Conservation (phyloP, 2,329 filamentous ascomycete genomes). For the Catunica adiposa region DNA sequence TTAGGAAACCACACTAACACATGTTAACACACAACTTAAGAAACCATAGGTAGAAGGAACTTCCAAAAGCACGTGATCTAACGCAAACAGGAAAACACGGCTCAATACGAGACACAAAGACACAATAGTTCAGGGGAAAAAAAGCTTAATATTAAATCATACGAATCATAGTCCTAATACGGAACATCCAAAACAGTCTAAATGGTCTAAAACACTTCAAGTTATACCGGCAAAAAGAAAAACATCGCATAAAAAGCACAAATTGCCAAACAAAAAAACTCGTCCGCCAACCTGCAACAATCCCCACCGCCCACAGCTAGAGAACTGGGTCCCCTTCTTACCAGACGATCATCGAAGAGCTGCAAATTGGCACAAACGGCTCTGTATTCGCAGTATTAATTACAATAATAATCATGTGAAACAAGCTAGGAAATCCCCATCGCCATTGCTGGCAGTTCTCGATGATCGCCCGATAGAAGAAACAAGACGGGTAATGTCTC, state of each 20-base stretch:
- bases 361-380: not conserved
- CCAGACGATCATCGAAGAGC: too few relatives aligned
- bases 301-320: not conserved
- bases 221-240: not conserved
- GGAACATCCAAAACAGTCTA: not conserved
- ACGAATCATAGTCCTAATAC: too few relatives aligned
- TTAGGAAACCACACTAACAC: not conserved
- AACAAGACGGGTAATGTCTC: too few relatives aligned
- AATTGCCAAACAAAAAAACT: not conserved
- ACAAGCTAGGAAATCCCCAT: too few relatives aligned
- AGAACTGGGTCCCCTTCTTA: too few relatives aligned
- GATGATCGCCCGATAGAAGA: too few relatives aligned
- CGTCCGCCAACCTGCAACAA: not conserved
- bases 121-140: not conserved
- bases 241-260: not conserved
- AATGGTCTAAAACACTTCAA: not conserved
- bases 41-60: too few relatives aligned
- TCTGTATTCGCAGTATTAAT: not conserved
- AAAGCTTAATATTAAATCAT: not conserved
- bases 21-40: too few relatives aligned
- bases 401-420: not conserved
- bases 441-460: too few relatives aligned
- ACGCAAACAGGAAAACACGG: not conserved
- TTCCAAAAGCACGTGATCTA: not conserved
- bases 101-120: not conserved